Evolutionary conservation across 23 red algal species (phyloP).

Genomic region (Gracilaria vermiculophylla): DNA sequence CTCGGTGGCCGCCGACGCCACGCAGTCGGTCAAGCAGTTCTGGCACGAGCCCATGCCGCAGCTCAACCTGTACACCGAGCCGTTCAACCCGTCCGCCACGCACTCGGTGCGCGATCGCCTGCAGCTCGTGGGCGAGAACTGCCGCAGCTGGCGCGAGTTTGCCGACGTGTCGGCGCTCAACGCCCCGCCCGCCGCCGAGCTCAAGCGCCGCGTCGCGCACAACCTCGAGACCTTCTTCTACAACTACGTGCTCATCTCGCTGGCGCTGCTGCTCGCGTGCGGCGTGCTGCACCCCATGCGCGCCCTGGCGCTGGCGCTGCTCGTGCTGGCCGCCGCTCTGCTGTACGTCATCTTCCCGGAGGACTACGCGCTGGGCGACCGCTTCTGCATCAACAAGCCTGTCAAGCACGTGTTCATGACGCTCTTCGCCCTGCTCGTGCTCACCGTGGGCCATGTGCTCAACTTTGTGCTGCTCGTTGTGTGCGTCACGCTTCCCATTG

Average conservation of each 20-base stretch:
- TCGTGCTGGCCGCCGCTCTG: background rate
- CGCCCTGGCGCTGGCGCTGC: slow-evolving; percentile 13
- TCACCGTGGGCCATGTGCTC: slow-evolving; percentile 65
- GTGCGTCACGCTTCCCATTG: slow-evolving; percentile 36
- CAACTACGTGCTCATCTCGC: slow-evolving; percentile 60
- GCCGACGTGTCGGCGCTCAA: slow-evolving; percentile 34
- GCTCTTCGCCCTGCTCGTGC: slow-evolving; percentile 31
- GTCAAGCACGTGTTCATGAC: slow-evolving; percentile 66
- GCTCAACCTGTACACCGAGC: slow-evolving; percentile 62
- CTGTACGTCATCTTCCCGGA: slow-evolving; percentile 67
- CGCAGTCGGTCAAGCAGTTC: slow-evolving; percentile 32
- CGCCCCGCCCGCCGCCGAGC: slow-evolving; percentile 36
- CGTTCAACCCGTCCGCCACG: slow-evolving; percentile 58
- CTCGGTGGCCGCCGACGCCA: background rate
- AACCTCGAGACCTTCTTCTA: slow-evolving; percentile 83
- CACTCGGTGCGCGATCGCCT: slow-evolving; percentile 54
- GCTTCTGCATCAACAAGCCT: slow-evolving; percentile 28
- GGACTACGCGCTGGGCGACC: slow-evolving; percentile 31
- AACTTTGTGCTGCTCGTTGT: slow-evolving; percentile 30
- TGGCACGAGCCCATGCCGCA: slow-evolving; percentile 20
- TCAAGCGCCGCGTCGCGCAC: slow-evolving; percentile 35
- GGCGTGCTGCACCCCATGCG: slow-evolving; percentile 49
- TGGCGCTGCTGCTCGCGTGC: background rate
- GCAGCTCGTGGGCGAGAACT: slow-evolving; percentile 55
- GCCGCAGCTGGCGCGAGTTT: slow-evolving; percentile 78